Conservation (phyloP, 768 basidiomycete species). For the Cytidiella melzeri region DNA sequence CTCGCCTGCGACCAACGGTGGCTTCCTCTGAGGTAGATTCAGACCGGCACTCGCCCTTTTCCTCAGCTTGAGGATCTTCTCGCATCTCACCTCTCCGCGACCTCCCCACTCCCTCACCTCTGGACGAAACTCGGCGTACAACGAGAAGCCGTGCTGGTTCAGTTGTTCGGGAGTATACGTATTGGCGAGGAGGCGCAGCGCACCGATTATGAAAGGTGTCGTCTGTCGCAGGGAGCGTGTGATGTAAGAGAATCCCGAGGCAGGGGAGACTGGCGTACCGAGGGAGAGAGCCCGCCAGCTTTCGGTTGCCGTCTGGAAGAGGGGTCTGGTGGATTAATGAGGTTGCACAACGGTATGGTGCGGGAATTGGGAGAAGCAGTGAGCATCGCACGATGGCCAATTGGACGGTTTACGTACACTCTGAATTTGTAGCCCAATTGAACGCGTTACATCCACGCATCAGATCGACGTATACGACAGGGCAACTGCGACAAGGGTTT, state of each 20-base stretch:
- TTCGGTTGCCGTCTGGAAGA: slow-evolving; percentile 57
- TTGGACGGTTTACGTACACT: background rate
- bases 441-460: background rate
- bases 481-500: background rate
- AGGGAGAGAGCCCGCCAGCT: slow-evolving; percentile 83
- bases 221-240: slow-evolving; percentile 75
- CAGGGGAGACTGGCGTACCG: slow-evolving; percentile 63
- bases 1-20: background rate
- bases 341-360: background rate
- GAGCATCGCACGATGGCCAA: background rate
- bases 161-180: slow-evolving; percentile 54
- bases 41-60: slow-evolving; percentile 8
- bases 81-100: slow-evolving; percentile 66
- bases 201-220: slow-evolving; percentile 70
- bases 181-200: slow-evolving; percentile 59
- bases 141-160: slow-evolving; percentile 59
- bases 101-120: slow-evolving; percentile 80
- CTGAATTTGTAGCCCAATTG: background rate
- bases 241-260: slow-evolving; percentile 79
- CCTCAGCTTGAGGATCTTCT: slow-evolving; percentile 57
- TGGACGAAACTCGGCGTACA: slow-evolving; percentile 89
- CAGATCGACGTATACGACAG: background rate
- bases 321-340: slow-evolving; percentile 44
- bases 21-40: background rate
- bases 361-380: slow-evolving; percentile 7